phyloP scores from a whole-genome alignment of 192 early-diverging fungal genomes.

The Mortierella hygrophila region DNA sequence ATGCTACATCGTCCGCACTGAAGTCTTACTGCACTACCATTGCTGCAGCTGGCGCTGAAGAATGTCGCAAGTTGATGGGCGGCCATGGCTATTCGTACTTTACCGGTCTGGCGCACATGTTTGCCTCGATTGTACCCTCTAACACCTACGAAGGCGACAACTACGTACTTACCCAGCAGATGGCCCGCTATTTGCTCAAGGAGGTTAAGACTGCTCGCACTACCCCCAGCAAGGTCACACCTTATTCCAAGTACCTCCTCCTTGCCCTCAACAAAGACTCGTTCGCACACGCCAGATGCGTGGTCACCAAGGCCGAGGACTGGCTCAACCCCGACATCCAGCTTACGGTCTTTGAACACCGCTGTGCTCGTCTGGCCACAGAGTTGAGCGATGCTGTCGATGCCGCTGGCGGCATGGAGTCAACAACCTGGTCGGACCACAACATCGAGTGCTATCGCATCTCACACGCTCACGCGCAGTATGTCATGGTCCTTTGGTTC shows the following conservation, averaged over 20 bases:
- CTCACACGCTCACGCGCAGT: slow-evolving; percentile 66
- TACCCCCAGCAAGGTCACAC: slow-evolving; percentile 40
- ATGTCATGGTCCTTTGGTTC: slow-evolving; percentile 66
- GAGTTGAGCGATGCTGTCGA: slow-evolving; percentile 58
- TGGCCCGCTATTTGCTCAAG: slow-evolving; percentile 78
- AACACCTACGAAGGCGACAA: slow-evolving; percentile 89
- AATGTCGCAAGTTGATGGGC: slow-evolving; percentile 78
- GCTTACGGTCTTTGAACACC: slow-evolving; percentile 62
- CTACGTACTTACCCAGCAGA: slow-evolving; percentile 88
- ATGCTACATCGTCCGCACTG: slow-evolving; percentile 84
- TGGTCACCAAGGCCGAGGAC: slow-evolving; percentile 46
- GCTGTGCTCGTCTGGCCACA: slow-evolving; percentile 59
- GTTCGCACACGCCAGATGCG: slow-evolving; percentile 27
- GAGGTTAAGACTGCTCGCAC: slow-evolving; percentile 47
- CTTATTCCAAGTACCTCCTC: slow-evolving; percentile 45
- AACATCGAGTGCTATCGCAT: slow-evolving; percentile 65
- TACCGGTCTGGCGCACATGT: slow-evolving; percentile 76
- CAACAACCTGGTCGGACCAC: slow-evolving; percentile 43
- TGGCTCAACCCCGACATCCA: slow-evolving; percentile 57
- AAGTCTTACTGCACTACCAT: slow-evolving; percentile 82
- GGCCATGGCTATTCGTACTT: slow-evolving; percentile 84
- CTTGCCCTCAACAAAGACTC: slow-evolving; percentile 8
- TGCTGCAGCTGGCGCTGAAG: slow-evolving; percentile 75
- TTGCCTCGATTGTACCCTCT: slow-evolving; percentile 76
- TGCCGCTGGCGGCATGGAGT: slow-evolving; percentile 27